phyloP scores from a whole-genome alignment of 257 asterid genomes.

The Solanum gracilifrons region DNA sequence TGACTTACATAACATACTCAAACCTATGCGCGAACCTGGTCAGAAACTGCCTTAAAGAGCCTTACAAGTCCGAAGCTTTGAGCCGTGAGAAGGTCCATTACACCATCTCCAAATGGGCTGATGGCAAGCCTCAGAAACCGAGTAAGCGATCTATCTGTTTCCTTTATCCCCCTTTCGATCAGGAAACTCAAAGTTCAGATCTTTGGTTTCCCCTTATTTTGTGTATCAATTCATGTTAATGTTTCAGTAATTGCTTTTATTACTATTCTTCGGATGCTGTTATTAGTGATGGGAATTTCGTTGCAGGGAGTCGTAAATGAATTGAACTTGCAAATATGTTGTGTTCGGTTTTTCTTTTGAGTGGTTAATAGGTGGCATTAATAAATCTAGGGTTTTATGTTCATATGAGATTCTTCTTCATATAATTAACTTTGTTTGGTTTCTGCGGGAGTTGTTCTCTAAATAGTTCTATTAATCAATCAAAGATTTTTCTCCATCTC shows the following conservation, averaged over 20 bases:
- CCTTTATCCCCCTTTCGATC: not conserved
- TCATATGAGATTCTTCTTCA: not conserved
- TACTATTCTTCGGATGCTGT: not conserved
- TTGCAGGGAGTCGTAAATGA: not conserved
- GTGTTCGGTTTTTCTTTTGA: not conserved
- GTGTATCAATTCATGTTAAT: not conserved
- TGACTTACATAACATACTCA: conserved; percentile 85
- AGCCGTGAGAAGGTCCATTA: conserved; percentile 87
- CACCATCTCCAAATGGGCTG: conserved; percentile 12
- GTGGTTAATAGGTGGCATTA: not conserved
- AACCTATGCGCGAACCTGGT: conserved; percentile 77
- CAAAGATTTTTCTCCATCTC: not conserved
- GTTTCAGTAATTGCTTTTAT: not conserved
- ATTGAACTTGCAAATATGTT: not conserved
- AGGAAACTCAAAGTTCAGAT: not conserved
- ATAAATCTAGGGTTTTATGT: not conserved
- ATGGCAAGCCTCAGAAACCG: conserved; percentile 8
- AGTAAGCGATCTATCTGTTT: not conserved
- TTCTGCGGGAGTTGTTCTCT: not conserved
- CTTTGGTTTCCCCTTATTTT: not conserved
- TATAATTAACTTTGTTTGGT: not conserved
- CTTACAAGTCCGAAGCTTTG: conserved; percentile 58
- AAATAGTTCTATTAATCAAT: not conserved
- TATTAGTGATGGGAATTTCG: not conserved
- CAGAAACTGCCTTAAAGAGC: conserved; percentile 86